These are phyloP conservation scores for Trichomonas vaginalis DNA, from an alignment of 208 protist genomes.

Conservation along the genomic window DNA sequence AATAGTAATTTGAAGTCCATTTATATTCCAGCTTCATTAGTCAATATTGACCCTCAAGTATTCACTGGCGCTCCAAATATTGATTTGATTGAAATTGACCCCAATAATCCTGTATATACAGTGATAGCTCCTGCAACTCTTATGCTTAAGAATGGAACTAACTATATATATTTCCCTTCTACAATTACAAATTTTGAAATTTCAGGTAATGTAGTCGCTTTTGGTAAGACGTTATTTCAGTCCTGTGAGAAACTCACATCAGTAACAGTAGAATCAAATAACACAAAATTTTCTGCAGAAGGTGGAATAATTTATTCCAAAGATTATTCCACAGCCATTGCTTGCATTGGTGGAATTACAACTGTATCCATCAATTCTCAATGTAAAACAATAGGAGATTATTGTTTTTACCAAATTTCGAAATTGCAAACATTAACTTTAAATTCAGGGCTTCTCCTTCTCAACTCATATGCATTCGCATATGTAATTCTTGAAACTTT, in stretches of 20 bases:
- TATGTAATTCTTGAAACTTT: neutral
- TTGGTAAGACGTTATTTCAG: neutral
- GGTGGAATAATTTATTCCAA: neutral
- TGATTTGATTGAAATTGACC: neutral
- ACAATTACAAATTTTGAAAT: neutral
- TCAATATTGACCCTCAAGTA: neutral
- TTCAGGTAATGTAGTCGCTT: neutral
- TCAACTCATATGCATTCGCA: neutral
- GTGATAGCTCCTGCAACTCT: neutral
- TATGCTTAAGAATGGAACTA: neutral
- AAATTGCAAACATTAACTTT: neutral
- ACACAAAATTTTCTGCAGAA: neutral
- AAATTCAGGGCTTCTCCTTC: neutral
- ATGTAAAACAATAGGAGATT: neutral
- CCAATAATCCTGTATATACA: neutral
- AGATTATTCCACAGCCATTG: neutral
- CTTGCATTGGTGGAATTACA: neutral
- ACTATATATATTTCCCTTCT: neutral
- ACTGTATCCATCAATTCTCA: neutral
- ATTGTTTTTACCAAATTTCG: neutral
- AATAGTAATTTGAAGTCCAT: neutral
- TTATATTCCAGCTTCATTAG: neutral
- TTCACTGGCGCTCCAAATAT: neutral
- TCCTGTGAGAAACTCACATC: neutral
- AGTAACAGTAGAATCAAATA: neutral